Conservation (phyloP, 805 yeast genomes). For the Debaryomyces prosopidis region DNA sequence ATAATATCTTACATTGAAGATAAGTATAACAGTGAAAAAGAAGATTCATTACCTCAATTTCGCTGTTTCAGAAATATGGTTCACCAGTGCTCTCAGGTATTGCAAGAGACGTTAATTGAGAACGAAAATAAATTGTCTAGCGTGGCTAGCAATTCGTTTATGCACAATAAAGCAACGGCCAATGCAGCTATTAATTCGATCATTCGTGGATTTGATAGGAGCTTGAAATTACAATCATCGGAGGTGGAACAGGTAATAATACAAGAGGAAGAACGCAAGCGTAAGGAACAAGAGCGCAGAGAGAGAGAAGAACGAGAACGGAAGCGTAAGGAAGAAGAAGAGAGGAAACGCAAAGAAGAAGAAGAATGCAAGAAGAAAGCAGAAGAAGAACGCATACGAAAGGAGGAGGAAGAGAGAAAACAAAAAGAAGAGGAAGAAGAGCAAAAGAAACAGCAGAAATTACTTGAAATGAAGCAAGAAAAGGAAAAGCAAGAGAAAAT, state of each 20-base stretch:
- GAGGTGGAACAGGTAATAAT: slow-evolving; percentile 17
- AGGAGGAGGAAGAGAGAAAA: slow-evolving; percentile 7
- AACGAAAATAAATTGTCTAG: background rate
- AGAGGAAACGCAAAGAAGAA: slow-evolving; percentile 6
- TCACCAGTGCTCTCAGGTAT: background rate
- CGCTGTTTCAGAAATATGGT: background rate
- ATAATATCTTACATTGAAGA: background rate
- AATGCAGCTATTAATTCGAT: background rate
- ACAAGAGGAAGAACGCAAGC: slow-evolving; percentile 18
- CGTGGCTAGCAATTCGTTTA: background rate
- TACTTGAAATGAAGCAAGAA: slow-evolving; percentile 14
- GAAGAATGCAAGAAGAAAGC: slow-evolving; percentile 7
- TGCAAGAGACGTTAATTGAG: background rate
- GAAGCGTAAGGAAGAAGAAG: slow-evolving; percentile 13
- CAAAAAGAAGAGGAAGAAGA: slow-evolving; percentile 13
- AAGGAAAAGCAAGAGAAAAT: slow-evolving; percentile 11
- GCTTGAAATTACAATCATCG: slow-evolving; percentile 13
- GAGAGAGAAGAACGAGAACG: slow-evolving; percentile 20
- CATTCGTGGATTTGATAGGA: background rate
- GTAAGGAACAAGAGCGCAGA: slow-evolving; percentile 18
- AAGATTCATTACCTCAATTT: background rate
- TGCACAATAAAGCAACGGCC: background rate
- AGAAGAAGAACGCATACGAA: slow-evolving; percentile 8
- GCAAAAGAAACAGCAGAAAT: slow-evolving; percentile 25
- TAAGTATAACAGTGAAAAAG: background rate